These are phyloP conservation scores for Eucalyptus sideroxylon DNA, from an alignment of 345 rosid species.

Conservation along the genomic window DNA sequence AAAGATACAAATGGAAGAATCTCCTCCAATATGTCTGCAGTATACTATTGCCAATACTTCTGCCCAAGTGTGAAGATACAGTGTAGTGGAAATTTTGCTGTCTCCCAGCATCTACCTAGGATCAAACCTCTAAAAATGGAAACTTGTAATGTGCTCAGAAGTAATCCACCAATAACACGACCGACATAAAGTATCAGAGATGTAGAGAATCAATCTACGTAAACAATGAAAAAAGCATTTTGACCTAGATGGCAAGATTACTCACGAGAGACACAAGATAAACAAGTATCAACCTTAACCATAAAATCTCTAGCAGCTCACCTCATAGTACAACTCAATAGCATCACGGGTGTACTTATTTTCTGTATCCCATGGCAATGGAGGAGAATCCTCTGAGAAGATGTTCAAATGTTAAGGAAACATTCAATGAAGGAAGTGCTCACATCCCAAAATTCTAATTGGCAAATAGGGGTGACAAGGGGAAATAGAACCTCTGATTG, in stretches of 20 bases:
- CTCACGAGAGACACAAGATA: background rate
- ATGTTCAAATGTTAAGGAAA: conserved; percentile 67
- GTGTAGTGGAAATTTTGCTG: background rate
- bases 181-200: background rate
- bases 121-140: background rate
- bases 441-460: background rate
- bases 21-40: background rate
- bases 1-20: background rate
- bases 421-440: background rate
- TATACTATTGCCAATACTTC: background rate
- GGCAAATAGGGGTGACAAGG: background rate
- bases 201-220: background rate
- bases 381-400: conserved; percentile 68
- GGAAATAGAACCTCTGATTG: background rate
- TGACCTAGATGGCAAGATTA: background rate
- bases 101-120: background rate
- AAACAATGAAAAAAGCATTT: background rate
- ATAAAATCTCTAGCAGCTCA: conserved; percentile 3
- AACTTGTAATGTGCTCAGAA: background rate
- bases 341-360: conserved; percentile 55
- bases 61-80: background rate
- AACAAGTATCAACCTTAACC: background rate
- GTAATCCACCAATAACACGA: background rate
- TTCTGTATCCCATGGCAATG: conserved; percentile 68
- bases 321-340: conserved; percentile 84